Base-by-base conservation (phyloP, 257 asterid genomes). In the Solanum neorickii region DNA sequence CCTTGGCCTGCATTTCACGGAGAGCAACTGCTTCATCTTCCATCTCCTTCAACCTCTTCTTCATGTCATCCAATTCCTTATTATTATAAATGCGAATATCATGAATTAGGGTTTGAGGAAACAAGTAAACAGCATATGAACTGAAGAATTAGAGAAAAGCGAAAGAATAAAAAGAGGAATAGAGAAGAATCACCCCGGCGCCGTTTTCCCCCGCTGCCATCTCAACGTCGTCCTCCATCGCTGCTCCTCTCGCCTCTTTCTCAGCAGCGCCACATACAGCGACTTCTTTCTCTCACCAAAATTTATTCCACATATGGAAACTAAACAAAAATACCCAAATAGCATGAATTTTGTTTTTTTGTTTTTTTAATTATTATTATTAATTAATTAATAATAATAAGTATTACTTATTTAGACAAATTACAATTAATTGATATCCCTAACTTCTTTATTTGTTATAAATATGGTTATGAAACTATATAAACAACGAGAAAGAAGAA, bases 21-120 rank as follows among this genome's bases (percentile, higher is more conserved):
- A 84, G 66, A 84, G 80, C 87, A 39, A 14, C 87, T 20, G 87
- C 87, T 68, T 84, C 87, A 12, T 84, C 80, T 72, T 84, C 87
- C 87, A 84, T 84, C 62, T 65, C 87, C 42, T 46, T 69, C 66
- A 84, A 16, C 56, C 87, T 46, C 87, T 46, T 84, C 76, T 84
- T 84, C 87, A 84, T 44, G n/a, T 84, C 62, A 84, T 84, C 87
- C 87, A 84, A 66, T 68, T 84, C 82, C 87, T 84, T 31, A 65
- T 65, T 37, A 74, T 76, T 42, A 42, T 37, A 74, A 74, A 41
- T 73, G 49, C 31, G 52, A 74, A 39, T 41, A 74, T 75, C 56
- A 39, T 44, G 7, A 77, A 44, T 77, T 77, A 77, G 83, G 83
- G 83, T 77, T 77, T 77, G 25, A 44, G n/a, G 6, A 74, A 74